Conservation (phyloP, 352 stramenopile species). For the Elongisporangium anandrum region DNA sequence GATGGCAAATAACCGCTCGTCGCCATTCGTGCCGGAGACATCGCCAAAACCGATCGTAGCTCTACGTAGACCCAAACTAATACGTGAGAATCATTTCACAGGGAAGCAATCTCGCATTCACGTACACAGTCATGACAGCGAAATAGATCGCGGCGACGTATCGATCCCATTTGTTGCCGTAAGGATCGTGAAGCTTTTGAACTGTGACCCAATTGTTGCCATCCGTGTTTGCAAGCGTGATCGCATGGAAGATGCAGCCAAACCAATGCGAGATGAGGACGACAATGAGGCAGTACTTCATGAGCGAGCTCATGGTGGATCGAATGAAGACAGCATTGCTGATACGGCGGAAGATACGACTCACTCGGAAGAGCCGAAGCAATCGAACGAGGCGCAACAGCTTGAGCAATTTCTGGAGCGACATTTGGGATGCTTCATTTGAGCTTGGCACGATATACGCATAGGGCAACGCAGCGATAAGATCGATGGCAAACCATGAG, state of each 20-base stretch:
- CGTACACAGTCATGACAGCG: slow-evolving; percentile 68
- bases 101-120: slow-evolving; percentile 1
- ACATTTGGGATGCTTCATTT: background rate
- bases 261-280: slow-evolving; percentile 74
- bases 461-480: slow-evolving; percentile 53
- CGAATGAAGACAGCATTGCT: slow-evolving; percentile 69
- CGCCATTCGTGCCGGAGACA: slow-evolving; percentile 33
- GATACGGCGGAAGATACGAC: slow-evolving; percentile 59
- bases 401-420: slow-evolving; percentile 44
- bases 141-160: slow-evolving; percentile 71
- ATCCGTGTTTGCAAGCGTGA: slow-evolving; percentile 15
- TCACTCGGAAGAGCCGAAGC: slow-evolving; percentile 61
- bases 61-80: slow-evolving; percentile 13
- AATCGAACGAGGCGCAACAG: slow-evolving; percentile 55
- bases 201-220: slow-evolving; percentile 39
- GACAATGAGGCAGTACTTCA: slow-evolving; percentile 69
- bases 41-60: slow-evolving; percentile 60
- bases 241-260: slow-evolving; percentile 60
- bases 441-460: slow-evolving; percentile 24
- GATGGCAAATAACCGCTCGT: slow-evolving; percentile 65
- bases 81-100: slow-evolving; percentile 1
- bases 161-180: slow-evolving; percentile 38
- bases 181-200: slow-evolving; percentile 27
- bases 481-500: slow-evolving; percentile 48
- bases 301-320: slow-evolving; percentile 55